These are phyloP conservation scores for Macrophomina pseudophaseolina DNA, from an alignment of 2,329 filamentous ascomycete genomes.

Conservation along the genomic window DNA sequence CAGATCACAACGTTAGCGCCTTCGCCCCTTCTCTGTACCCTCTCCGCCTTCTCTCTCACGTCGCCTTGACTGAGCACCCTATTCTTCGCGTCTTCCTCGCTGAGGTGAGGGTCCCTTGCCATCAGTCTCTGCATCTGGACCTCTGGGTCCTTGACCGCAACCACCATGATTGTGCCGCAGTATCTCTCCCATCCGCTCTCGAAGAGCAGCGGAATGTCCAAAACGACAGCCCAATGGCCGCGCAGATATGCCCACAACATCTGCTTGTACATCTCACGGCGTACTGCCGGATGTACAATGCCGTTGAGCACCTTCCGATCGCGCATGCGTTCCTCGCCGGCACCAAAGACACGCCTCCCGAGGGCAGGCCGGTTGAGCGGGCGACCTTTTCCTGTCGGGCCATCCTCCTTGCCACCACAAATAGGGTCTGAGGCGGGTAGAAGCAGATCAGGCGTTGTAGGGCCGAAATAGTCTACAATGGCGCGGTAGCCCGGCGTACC, in stretches of 20 bases:
- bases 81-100: slow-evolving; percentile 84
- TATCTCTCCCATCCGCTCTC: slow-evolving; percentile 85
- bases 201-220: slow-evolving; percentile 91
- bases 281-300: slow-evolving; percentile 92
- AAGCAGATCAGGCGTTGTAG: slow-evolving; percentile 85
- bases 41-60: slow-evolving; percentile 79
- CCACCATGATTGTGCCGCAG: slow-evolving; percentile 85
- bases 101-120: slow-evolving; percentile 77
- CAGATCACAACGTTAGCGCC: slow-evolving; percentile 79
- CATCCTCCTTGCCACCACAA: slow-evolving; percentile 56
- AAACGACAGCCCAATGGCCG: slow-evolving; percentile 85
- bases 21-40: slow-evolving; percentile 69
- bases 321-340: slow-evolving; percentile 68
- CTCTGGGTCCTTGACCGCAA: slow-evolving; percentile 78
- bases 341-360: slow-evolving; percentile 84
- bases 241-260: slow-evolving; percentile 74
- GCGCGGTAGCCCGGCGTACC: slow-evolving; percentile 82
- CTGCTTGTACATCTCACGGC: slow-evolving; percentile 77
- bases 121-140: slow-evolving; percentile 82
- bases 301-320: slow-evolving; percentile 81
- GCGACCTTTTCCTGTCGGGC: slow-evolving; percentile 66
- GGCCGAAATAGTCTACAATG: slow-evolving; percentile 80
- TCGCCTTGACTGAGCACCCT: slow-evolving; percentile 86
- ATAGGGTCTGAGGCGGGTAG: slow-evolving; percentile 59
- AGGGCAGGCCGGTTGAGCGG: slow-evolving; percentile 86